Evolutionary conservation across 768 basidiomycete genomes (phyloP), one percentile per base, ranked within the genome.

Genomic region (Boletellus ananas): DNA sequence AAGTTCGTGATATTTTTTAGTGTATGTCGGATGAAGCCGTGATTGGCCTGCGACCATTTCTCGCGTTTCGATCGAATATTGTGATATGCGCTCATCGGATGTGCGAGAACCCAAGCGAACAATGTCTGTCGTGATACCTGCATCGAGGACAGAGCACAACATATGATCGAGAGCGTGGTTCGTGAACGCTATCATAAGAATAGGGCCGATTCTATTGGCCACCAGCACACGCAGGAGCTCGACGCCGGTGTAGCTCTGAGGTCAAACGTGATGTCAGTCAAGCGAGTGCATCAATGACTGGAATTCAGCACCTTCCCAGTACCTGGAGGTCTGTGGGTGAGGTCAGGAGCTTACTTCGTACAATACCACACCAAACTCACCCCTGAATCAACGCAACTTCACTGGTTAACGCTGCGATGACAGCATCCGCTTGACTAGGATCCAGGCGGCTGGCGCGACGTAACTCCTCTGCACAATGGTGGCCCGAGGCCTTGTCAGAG

Each of bases 151-250:
- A 0, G 80, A 79, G 4, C 69, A 70, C 2, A 90, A 68, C 69
- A 90, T 76, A 54, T 89, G 85, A 50, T 90, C 87, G 3, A 90
- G 72, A 0, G 88, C 88, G 38, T 90, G 89, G 55, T 90, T 90
- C 0, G 88, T 90, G 66, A 83, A 88, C 0, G 87, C 77, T 23
- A 82, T 75, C 58, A 83, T 67, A 3, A 75, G 68, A 44, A 87
- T 81, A 0, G 79, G 85, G 2, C 71, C 66, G 44, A 83, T 64
- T 11, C 72, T 53, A 58, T 79, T 81, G 1, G 69, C 63, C 5
- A 85, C 62, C n/a, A 90, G 69, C 6, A 87, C 78, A 0, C 84
- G 79, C 9, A 90, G 60, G 14, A 90, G 72, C 60, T 90, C 84
- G 5, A 83, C 76, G 1, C 83, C 85, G 3, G 83, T 85, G 56